phyloP scores from a whole-genome alignment of 2,329 filamentous ascomycete species.

The Aquanectria penicillioides region DNA sequence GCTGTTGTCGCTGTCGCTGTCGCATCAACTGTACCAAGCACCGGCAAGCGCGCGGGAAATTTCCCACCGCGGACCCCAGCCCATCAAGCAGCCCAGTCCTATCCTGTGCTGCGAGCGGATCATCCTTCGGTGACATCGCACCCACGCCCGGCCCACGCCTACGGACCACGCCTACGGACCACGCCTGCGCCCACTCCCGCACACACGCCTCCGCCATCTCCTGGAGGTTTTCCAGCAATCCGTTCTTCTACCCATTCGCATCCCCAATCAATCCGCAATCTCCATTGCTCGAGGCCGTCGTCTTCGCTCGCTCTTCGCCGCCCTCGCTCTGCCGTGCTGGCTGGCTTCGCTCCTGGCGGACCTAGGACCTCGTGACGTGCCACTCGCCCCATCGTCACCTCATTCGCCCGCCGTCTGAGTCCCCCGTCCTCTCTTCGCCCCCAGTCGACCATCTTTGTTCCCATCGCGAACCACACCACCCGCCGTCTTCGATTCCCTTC shows the following conservation, averaged over 20 bases:
- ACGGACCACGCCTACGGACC: conserved; percentile 5
- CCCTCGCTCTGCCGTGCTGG: conserved; percentile 28
- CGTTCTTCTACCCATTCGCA: conserved; percentile 19
- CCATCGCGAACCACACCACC: conserved; percentile 43
- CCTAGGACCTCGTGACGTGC: conserved; percentile 42
- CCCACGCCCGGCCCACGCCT: conserved; percentile 10
- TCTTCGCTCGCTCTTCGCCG: conserved; percentile 29
- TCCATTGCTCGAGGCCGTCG: conserved; percentile 34
- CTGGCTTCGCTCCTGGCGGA: conserved; percentile 32
- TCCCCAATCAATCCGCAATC: conserved; percentile 26
- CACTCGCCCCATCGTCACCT: conserved; percentile 41
- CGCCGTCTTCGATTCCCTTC: conserved; percentile 27
- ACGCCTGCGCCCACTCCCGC: conserved; percentile 33
- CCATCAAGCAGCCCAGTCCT: conserved; percentile 19
- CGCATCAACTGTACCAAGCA: conserved; percentile 19
- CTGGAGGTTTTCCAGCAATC: conserved; percentile 33
- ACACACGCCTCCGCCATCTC: conserved; percentile 38
- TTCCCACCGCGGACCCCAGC: conserved; percentile 24
- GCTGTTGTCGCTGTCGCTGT: conserved; percentile 9
- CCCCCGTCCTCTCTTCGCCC: conserved; percentile 19
- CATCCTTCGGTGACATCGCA: conserved; percentile 29
- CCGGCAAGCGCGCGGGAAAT: conserved; percentile 40
- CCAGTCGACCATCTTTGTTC: conserved; percentile 35
- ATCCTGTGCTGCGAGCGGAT: conserved; percentile 24
- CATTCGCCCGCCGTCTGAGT: conserved; percentile 32